Base-by-base conservation (phyloP, 768 basidiomycete species). In the Strobilomyces echinocephalus region DNA sequence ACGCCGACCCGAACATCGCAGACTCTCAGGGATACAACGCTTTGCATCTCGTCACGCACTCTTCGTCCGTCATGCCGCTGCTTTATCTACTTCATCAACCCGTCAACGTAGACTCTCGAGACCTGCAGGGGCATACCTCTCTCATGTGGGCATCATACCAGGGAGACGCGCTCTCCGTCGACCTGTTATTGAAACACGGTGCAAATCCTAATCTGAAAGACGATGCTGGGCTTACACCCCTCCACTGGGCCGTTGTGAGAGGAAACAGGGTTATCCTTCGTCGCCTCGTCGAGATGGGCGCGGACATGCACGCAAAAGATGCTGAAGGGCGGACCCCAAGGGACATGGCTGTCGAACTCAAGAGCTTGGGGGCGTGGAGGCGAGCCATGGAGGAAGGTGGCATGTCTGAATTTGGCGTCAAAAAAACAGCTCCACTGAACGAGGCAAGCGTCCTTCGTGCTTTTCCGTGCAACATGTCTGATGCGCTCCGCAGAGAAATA, bases 131-230 rank as follows among this genome's bases (percentile, higher is more conserved):
- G 0, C 97, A 98, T 66, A 97, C 95, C 0, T 79, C 91, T 0
- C 78, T 98, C 46, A 97, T 97, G 91, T 99, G 97, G 97, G 97
- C 97, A 6, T 91, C 93, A 9, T 99, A 98, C 70, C 97, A 99
- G 68, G 97, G 97, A 43, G 97, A 99, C 65, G 94, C 93, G 2
- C 80, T 98, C 33, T 92, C 90, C 3, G 94, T 98, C 6, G 94
- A 97, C 58, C 70, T 98, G 43, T 72, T 99, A 39, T 78, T 99
- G 48, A 81, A 85, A 52, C 91, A 95, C 60, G 91, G 91, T 3
- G 94, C 97, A 2, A 88, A 83, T 53, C 77, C 86, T 1, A 83
- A 83, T 54, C 69, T 85, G 12, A 79, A 80, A 34, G 97, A 98
- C 66, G 85, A 91, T 61, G 72, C 80, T 0, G 95, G 93, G 0